phyloP scores from a whole-genome alignment of 768 basidiomycete genomes.

The Tricholoma saponaceum region DNA sequence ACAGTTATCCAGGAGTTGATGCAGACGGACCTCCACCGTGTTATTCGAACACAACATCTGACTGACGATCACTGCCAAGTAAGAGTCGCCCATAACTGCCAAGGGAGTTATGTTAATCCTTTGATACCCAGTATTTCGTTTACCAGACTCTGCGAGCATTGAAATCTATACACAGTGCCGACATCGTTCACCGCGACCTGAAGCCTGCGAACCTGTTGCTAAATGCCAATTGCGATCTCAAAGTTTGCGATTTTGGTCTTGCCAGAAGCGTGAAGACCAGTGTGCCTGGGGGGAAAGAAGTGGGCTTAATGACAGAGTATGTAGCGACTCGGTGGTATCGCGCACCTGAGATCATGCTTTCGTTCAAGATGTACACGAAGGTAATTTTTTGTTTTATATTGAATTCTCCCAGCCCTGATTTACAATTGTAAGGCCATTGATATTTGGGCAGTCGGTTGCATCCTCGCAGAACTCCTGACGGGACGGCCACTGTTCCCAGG shows the following conservation, averaged over 20 bases:
- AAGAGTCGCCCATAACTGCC: slow-evolving; percentile 9
- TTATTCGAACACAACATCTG: slow-evolving; percentile 85
- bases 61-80: slow-evolving; percentile 90
- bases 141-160: slow-evolving; percentile 93
- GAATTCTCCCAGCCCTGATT: neutral
- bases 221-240: slow-evolving; percentile 95
- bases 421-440: slow-evolving; percentile 60
- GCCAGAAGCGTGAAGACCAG: slow-evolving; percentile 84
- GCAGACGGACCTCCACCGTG: slow-evolving; percentile 89
- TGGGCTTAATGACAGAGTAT: slow-evolving; percentile 93
- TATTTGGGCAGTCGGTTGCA: slow-evolving; percentile 84
- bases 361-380: slow-evolving; percentile 98
- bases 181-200: slow-evolving; percentile 94
- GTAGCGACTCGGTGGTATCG: slow-evolving; percentile 99
- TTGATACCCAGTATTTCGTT: slow-evolving; percentile 70
- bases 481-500: slow-evolving; percentile 97
- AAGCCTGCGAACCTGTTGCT: slow-evolving; percentile 95
- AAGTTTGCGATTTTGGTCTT: slow-evolving; percentile 93
- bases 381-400: slow-evolving; percentile 25
- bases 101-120: neutral
- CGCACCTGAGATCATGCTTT: slow-evolving; percentile 98
- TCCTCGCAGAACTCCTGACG: slow-evolving; percentile 91
- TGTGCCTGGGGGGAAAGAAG: slow-evolving; percentile 79
- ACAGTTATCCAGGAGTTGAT: slow-evolving; percentile 82
- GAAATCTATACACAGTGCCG: slow-evolving; percentile 93